A percentile compares a stretch with the other conserved stretches of the same genome.
Conservation (phyloP, 208 protist species). For the Wallacemonas sp. region DNA sequence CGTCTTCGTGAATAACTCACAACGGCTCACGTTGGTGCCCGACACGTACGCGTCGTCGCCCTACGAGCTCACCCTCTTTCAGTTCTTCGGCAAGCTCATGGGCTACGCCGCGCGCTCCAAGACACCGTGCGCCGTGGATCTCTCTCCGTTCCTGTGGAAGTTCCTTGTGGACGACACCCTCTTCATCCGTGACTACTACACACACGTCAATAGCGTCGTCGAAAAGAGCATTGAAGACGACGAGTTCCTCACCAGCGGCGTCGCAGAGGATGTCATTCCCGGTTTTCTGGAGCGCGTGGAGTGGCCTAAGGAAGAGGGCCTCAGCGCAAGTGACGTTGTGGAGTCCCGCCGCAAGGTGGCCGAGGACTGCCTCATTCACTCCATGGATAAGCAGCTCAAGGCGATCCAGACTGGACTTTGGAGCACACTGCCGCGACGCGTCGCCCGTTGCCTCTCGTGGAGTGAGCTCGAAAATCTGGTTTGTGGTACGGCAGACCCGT, state of each 20-base stretch:
- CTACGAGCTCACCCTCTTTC: conserved; percentile 79
- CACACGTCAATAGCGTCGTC: conserved; percentile 85
- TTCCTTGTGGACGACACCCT: conserved; percentile 87
- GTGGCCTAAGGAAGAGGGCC: conserved; percentile 25
- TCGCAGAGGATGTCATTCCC: conserved; percentile 85
- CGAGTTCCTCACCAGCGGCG: conserved; percentile 74
- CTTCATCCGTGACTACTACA: conserved; percentile 84
- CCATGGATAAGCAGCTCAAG: conserved; percentile 83
- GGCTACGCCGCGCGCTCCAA: conserved; percentile 68
- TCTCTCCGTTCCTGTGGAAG: conserved; percentile 91
- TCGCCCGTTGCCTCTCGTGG: conserved; percentile 88
- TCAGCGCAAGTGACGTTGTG: conserved; percentile 21
- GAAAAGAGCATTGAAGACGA: conserved; percentile 75
- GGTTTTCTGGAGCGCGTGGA: conserved; percentile 52
- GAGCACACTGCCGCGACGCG: conserved; percentile 70
- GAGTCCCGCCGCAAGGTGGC: conserved; percentile 54
- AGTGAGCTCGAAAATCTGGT: conserved; percentile 77
- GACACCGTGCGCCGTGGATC: conserved; percentile 79
- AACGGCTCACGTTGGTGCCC: conserved; percentile 82
- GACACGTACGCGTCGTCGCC: conserved; percentile 66
- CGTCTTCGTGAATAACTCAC: conserved; percentile 80
- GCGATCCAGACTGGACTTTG: conserved; percentile 82
- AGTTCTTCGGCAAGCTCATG: conserved; percentile 91
- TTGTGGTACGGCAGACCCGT: conserved; percentile 74
- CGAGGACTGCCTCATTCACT: conserved; percentile 83